Base-by-base conservation (phyloP, 257 asterid genomes). In the Sherardia arvensis region DNA sequence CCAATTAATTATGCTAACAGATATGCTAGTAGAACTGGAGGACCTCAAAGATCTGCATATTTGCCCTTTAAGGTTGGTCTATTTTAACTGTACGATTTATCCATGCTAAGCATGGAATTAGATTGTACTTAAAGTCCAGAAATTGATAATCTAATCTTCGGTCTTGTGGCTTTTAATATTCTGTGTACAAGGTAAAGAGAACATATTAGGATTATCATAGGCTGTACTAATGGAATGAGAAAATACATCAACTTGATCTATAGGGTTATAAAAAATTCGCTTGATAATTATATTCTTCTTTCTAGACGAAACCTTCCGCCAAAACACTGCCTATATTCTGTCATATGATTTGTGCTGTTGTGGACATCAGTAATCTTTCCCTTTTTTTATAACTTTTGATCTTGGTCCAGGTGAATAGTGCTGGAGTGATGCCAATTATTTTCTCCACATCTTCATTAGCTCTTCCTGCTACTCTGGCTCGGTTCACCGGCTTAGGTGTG, bases 371-470 rank as follows among this genome's bases (percentile, higher is more conserved):
- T 40, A 23, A 15, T 38, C 8, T 5, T 10, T 23, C 32, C 2
- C 21, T 43, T 17, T 20, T 2, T 33, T 22, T 22, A 55, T 54
- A 55, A 20, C 25, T 62, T n/a, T 56, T 54, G 34, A 29, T 6
- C 65, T 32, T 43, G 69, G 18, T 23, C 43, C 91, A 92, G 99
- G 99, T 92, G 65, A 92, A 92, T 81, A 89, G 97, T 72, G 76
- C 99, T 38, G 99, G 99, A 58, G 97, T 92, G 74, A 92, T 92
- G 99, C 99, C 99, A 61, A 92, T 92, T 77, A 92, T 92, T 77
- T 92, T 92, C 84, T 92, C 99, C 21, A 92, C 99, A 38, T 92
- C 99, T 49, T 89, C 99, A 27, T 64, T 92, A 81, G 93, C 99
- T 68, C 88, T 92, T 74, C 99, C 99, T 9, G 96, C 88, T 59